A percentile compares a stretch with the other conserved stretches of the same genome.
phyloP scores from a whole-genome alignment of 2,329 filamentous ascomycete species.

The Daldinia eschscholtzii region DNA sequence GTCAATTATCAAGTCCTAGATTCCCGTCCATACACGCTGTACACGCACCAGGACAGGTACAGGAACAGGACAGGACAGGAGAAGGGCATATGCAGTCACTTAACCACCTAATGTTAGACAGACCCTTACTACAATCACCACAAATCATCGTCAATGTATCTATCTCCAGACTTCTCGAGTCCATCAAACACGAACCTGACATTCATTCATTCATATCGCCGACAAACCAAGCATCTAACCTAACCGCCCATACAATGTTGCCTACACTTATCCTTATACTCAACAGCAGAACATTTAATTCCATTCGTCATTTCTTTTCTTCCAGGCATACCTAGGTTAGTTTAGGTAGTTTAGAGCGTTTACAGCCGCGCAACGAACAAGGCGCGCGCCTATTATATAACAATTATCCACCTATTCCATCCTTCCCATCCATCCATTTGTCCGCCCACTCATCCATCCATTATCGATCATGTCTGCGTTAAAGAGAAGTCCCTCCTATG shows the following conservation, averaged over 20 bases:
- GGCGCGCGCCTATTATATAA: slow-evolving; percentile 5
- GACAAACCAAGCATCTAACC: neutral
- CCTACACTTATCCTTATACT: neutral
- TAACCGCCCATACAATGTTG: neutral
- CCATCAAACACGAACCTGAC: too few species aligned
- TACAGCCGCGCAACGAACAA: neutral
- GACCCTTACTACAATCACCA: too few species aligned
- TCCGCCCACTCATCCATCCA: neutral
- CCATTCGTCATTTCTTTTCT: neutral
- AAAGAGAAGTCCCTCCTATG: neutral
- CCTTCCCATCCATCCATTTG: neutral
- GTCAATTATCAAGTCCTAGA: slow-evolving; percentile 30
- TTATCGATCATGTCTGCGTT: neutral
- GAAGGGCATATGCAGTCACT: too few species aligned
- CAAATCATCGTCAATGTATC: too few species aligned
- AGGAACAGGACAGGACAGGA: too few species aligned
- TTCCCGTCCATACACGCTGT: slow-evolving; percentile 14
- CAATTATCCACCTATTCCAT: slow-evolving; percentile 1
- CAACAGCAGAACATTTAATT: neutral
- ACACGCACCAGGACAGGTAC: neutral
- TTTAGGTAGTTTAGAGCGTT: too few species aligned
- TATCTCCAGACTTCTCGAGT: too few species aligned
- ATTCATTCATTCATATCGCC: neutral
- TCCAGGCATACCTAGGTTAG: neutral
- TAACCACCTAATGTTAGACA: too few species aligned